Evolutionary conservation across 495 filamentous ascomycete genomes (phyloP).

Genomic region (Aspergillus wentii): DNA sequence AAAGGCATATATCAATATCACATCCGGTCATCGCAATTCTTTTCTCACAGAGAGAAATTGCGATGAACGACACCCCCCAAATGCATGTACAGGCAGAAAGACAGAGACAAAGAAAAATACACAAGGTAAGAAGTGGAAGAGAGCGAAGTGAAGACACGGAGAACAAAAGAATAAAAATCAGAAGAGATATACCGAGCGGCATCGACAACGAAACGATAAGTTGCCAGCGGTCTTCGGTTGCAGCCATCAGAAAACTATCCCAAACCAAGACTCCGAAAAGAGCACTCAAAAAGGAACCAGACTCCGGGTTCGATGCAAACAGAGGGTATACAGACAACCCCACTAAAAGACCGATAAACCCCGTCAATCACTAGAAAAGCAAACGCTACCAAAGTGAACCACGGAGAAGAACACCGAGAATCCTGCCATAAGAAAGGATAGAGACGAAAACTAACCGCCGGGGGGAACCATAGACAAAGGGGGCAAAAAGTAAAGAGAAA

Average conservation of each 20-base stretch:
- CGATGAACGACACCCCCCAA: too few species aligned
- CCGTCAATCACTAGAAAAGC: conserved; percentile 7
- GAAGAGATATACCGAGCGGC: not conserved
- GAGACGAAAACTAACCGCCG: conserved; percentile 5
- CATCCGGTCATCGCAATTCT: too few species aligned
- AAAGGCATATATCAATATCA: too few species aligned
- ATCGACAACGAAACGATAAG: conserved; percentile 6
- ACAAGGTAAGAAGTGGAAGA: conserved; percentile 1
- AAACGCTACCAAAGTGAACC: conserved; percentile 10
- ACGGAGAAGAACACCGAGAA: conserved; percentile 11
- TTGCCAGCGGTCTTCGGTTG: not conserved
- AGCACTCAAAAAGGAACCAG: conserved; percentile 12
- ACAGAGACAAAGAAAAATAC: conserved; percentile 3
- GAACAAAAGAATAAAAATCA: conserved; percentile 1
- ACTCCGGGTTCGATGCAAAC: conserved; percentile 21
- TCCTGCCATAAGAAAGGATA: conserved; percentile 7
- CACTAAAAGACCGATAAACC: conserved; percentile 9
- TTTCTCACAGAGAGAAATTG: too few species aligned
- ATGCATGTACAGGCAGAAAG: too few species aligned
- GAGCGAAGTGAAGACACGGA: not conserved
- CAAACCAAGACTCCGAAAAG: conserved; percentile 8
- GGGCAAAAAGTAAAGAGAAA: conserved; percentile 3
- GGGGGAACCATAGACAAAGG: not conserved
- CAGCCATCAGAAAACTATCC: conserved; percentile 4
- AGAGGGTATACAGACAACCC: conserved; percentile 10